phyloP scores from a whole-genome alignment of 2,329 filamentous ascomycete species.

The Trichoderma brevicompactum region DNA sequence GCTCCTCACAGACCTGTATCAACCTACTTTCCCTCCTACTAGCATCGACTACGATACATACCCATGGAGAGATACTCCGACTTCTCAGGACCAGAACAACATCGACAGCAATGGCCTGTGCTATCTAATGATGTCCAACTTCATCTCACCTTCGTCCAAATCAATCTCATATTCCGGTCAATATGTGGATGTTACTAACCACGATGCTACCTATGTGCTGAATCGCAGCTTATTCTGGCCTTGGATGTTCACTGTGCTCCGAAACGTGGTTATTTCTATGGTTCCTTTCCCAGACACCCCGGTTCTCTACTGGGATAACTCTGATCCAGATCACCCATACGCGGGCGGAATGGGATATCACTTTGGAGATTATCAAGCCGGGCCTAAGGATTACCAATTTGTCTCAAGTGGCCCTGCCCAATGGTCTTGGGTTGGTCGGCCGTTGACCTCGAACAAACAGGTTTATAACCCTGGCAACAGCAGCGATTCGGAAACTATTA shows the following conservation, averaged over 20 bases:
- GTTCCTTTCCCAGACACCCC: neutral
- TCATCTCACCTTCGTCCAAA: neutral
- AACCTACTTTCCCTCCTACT: neutral
- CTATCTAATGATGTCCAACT: constrained; percentile 5
- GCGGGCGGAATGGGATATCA: neutral
- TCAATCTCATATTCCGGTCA: neutral
- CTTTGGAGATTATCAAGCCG: neutral
- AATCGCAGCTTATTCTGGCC: neutral
- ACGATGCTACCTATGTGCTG: neutral
- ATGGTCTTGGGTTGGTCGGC: neutral
- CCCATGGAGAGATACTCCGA: neutral
- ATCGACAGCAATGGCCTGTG: neutral
- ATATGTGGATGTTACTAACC: neutral
- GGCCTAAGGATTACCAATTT: neutral
- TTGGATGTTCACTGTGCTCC: constrained; percentile 1
- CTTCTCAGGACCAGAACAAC: neutral
- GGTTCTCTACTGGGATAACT: neutral
- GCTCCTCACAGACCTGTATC: neutral
- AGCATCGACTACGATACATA: neutral
- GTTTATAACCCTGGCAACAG: neutral
- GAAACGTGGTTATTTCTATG: neutral
- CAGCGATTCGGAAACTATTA: neutral
- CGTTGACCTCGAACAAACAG: neutral
- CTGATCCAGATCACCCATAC: neutral
- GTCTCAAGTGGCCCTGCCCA: neutral